Percentiles rank a stretch among this genome's conserved stretches.
Conservation (phyloP, 1,284 basidiomycete genomes). For the Irpex lacteus region DNA sequence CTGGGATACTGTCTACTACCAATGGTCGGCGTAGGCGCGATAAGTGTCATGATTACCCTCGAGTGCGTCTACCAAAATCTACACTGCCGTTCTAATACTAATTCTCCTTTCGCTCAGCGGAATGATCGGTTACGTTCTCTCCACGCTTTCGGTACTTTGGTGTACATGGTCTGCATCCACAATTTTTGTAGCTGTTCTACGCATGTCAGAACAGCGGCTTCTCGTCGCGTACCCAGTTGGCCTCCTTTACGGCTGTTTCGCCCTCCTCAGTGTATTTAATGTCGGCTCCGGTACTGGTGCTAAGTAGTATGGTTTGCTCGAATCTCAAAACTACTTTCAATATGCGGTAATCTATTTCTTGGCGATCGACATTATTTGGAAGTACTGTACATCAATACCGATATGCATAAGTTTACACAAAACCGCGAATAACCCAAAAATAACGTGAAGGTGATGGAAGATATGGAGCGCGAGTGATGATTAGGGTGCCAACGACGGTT, state of each 20-base stretch:
- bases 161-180: slow-evolving; percentile 93
- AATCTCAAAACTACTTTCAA: no score
- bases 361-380: not conserved
- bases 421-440: not conserved
- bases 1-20: slow-evolving; percentile 97
- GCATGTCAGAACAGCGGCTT: slow-evolving; percentile 91
- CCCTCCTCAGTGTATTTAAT: slow-evolving; percentile 82
- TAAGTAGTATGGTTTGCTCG: slow-evolving; percentile 18
- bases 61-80: slow-evolving; percentile 61
- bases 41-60: slow-evolving; percentile 85
- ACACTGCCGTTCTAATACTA: slow-evolving; percentile 10
- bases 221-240: slow-evolving; percentile 94
- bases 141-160: slow-evolving; percentile 84
- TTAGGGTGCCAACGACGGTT: not conserved
- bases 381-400: slow-evolving; percentile 1
- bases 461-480: not conserved
- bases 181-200: slow-evolving; percentile 90
- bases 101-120: slow-evolving; percentile 46
- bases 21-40: slow-evolving; percentile 92
- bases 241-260: slow-evolving; percentile 90
- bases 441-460: not conserved
- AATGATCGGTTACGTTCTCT: slow-evolving; percentile 80
- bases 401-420: slow-evolving; percentile 1
- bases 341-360: not conserved
- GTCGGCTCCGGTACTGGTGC: slow-evolving; percentile 29